phyloP scores from a whole-genome alignment of 768 basidiomycete genomes.

The Leccinum fibrillosum region DNA sequence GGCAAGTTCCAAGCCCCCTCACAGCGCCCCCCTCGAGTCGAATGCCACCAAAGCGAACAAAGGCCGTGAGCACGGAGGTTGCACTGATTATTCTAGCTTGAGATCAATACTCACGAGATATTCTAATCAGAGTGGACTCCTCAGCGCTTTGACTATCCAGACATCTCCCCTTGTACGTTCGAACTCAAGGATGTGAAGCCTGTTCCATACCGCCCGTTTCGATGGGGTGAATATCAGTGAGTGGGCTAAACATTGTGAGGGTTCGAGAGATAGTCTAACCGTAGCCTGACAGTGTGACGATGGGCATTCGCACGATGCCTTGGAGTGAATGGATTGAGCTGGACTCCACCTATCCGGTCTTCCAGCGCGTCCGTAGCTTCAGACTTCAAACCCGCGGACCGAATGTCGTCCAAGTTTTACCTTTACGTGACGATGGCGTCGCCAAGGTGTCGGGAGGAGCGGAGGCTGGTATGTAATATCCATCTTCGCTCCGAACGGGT shows the following conservation, averaged over 20 bases:
- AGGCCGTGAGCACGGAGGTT: constrained; percentile 23
- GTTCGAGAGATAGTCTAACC: constrained; percentile 4
- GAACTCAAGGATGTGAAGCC: constrained; percentile 47
- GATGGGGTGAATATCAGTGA: constrained; percentile 61
- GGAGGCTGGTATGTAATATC: constrained; percentile 23
- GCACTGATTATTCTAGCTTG: neutral
- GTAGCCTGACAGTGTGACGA: constrained; percentile 48
- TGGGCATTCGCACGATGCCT: constrained; percentile 64
- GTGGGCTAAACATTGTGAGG: constrained; percentile 18
- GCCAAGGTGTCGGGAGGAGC: constrained; percentile 28
- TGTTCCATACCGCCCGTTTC: constrained; percentile 63
- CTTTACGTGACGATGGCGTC: constrained; percentile 38
- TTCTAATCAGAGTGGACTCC: constrained; percentile 49
- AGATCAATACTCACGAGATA: neutral
- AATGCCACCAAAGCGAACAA: constrained; percentile 18
- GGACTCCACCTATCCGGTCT: constrained; percentile 52
- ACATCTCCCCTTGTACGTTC: constrained; percentile 38
- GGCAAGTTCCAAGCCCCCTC: neutral
- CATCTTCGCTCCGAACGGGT: neutral
- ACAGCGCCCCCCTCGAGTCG: neutral
- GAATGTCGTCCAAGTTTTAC: constrained; percentile 46
- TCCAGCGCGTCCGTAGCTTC: constrained; percentile 53
- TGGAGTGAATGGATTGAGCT: constrained; percentile 77
- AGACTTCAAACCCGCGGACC: constrained; percentile 51
- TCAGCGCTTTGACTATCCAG: constrained; percentile 49